Conservation (phyloP, 345 rosid genomes). For the Cardamine occulta region DNA sequence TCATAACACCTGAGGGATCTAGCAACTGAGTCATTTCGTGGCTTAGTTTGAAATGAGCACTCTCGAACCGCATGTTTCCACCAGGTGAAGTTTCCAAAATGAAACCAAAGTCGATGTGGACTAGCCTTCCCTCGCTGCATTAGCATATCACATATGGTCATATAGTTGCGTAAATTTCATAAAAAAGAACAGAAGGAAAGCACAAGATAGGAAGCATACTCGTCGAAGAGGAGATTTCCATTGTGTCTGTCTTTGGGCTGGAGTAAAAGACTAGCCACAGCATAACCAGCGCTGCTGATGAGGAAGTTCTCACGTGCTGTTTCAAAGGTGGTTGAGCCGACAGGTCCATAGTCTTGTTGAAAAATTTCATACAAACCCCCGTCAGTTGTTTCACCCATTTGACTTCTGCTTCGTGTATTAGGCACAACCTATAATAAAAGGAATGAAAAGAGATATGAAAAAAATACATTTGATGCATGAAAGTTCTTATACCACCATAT, state of each 20-base stretch:
- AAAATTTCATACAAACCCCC: conserved; percentile 98
- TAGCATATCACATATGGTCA: conserved; percentile 15
- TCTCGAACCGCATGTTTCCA: conserved; percentile 96
- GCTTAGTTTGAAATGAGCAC: conserved; percentile 97
- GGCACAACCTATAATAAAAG: conserved; percentile 77
- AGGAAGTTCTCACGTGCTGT: conserved; percentile 95
- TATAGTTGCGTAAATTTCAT: neutral
- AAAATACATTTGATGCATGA: neutral
- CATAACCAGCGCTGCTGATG: conserved; percentile 98
- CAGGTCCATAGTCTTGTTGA: conserved; percentile 97
- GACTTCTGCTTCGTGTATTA: conserved; percentile 91
- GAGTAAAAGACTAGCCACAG: conserved; percentile 95
- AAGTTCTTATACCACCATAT: conserved; percentile 5
- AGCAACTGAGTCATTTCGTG: conserved; percentile 98
- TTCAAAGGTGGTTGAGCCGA: conserved; percentile 89
- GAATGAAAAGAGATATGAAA: neutral
- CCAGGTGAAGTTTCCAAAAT: conserved; percentile 96
- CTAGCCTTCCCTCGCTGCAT: conserved; percentile 88
- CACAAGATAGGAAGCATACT: conserved; percentile 48
- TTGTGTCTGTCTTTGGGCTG: conserved; percentile 99
- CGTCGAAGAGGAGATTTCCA: conserved; percentile 97
- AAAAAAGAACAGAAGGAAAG: neutral
- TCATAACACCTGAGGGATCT: conserved; percentile 92
- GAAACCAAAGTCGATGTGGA: conserved; percentile 97
- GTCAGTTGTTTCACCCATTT: conserved; percentile 99